Conservation (phyloP, 352 stramenopile species). For the Blastocystis sp. region DNA sequence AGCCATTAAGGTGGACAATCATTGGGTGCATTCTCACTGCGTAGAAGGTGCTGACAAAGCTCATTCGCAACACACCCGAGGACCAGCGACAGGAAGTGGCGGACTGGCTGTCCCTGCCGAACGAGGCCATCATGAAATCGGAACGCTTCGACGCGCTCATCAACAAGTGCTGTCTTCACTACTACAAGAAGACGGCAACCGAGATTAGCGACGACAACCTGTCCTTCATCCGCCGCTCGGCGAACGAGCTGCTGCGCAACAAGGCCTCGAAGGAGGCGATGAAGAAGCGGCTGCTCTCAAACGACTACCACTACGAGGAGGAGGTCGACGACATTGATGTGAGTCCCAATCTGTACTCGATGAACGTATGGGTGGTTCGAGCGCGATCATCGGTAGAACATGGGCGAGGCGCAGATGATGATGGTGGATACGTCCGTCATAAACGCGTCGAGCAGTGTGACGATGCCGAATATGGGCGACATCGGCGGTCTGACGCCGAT, state of each 20-base stretch:
- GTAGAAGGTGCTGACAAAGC: slow-evolving; percentile 54
- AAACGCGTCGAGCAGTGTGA: background rate
- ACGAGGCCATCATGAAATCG: slow-evolving; percentile 68
- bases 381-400: background rate
- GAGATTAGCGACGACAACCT: slow-evolving; percentile 68
- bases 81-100: slow-evolving; percentile 40
- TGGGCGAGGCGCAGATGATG: background rate
- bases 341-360: background rate
- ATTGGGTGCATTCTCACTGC: background rate
- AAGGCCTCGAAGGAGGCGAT: slow-evolving; percentile 68
- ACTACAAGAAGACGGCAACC: slow-evolving; percentile 53
- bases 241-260: slow-evolving; percentile 67
- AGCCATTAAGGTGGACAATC: slow-evolving; percentile 46
- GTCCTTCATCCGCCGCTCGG: slow-evolving; percentile 62
- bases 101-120: slow-evolving; percentile 47
- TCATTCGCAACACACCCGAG: slow-evolving; percentile 10
- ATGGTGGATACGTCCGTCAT: background rate
- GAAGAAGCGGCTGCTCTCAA: slow-evolving; percentile 25
- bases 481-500: slow-evolving; percentile 19
- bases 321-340: slow-evolving; percentile 9
- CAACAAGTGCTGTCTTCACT: slow-evolving; percentile 57
- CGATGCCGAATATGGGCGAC: slow-evolving; percentile 39
- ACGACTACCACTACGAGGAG: slow-evolving; percentile 42
- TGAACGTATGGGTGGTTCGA: background rate
- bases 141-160: slow-evolving; percentile 44